These are phyloP conservation scores for Starmerella geochares DNA, from an alignment of 805 yeast genomes.

Conservation along the genomic window DNA sequence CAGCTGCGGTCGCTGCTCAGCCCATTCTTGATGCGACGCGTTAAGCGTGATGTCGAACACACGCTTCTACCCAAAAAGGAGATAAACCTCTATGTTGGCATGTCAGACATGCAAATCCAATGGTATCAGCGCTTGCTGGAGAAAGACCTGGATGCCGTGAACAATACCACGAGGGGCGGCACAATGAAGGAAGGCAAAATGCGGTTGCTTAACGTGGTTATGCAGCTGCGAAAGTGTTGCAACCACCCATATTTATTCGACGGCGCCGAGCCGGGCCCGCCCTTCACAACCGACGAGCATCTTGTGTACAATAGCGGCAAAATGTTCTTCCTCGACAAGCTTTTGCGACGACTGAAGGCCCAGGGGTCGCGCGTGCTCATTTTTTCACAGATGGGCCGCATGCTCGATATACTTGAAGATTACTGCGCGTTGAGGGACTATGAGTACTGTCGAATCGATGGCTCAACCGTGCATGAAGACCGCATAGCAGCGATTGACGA, in stretches of 20 bases:
- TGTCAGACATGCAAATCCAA: slow-evolving; percentile 87
- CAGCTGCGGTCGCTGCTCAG: slow-evolving; percentile 77
- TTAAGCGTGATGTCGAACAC: slow-evolving; percentile 86
- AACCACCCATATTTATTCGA: slow-evolving; percentile 94
- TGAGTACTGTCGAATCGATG: slow-evolving; percentile 86
- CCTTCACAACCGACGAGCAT: slow-evolving; percentile 91
- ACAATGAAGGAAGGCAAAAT: slow-evolving; percentile 54
- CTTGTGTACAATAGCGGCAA: slow-evolving; percentile 78
- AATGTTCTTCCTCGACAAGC: slow-evolving; percentile 79
- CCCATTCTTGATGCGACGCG: slow-evolving; percentile 81
- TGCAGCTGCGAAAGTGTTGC: slow-evolving; percentile 94
- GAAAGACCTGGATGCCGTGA: slow-evolving; percentile 91
- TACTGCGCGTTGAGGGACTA: slow-evolving; percentile 77
- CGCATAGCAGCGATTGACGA: slow-evolving; percentile 88
- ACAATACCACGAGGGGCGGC: slow-evolving; percentile 68
- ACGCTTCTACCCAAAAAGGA: slow-evolving; percentile 84
- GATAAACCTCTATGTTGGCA: slow-evolving; percentile 81
- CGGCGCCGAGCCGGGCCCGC: slow-evolving; percentile 99
- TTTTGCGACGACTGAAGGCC: slow-evolving; percentile 56
- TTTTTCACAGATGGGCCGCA: slow-evolving; percentile 86
- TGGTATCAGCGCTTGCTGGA: slow-evolving; percentile 85
- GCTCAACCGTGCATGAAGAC: slow-evolving; percentile 87
- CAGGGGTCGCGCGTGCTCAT: slow-evolving; percentile 86
- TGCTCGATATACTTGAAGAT: slow-evolving; percentile 83
- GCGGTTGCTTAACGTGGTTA: slow-evolving; percentile 78